These are phyloP conservation scores for Litchi chinensis DNA, from an alignment of 345 rosid species.

Conservation along the genomic window DNA sequence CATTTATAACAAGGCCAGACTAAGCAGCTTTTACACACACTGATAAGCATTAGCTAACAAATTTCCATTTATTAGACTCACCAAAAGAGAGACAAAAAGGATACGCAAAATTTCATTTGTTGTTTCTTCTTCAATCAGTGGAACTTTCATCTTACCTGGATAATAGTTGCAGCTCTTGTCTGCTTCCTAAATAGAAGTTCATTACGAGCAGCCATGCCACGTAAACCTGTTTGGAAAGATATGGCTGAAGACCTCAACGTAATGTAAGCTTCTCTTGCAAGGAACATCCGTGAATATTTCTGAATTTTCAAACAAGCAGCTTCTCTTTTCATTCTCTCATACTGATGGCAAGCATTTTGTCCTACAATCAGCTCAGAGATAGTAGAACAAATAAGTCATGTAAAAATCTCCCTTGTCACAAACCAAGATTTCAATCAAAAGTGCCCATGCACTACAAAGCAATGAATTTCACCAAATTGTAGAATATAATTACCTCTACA, in stretches of 20 bases:
- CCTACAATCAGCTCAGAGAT: slow-evolving; percentile 50
- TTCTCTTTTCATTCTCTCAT: slow-evolving; percentile 68
- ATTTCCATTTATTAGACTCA: slow-evolving; percentile 10
- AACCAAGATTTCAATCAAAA: slow-evolving; percentile 5
- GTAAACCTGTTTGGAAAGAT: slow-evolving; percentile 71
- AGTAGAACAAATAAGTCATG: background rate
- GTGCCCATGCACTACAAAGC: background rate
- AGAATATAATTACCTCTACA: slow-evolving; percentile 65
- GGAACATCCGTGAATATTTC: slow-evolving; percentile 60
- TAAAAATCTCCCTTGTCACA: background rate
- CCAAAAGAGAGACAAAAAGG: background rate
- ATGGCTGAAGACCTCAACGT: slow-evolving; percentile 56
- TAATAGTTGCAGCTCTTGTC: slow-evolving; percentile 59
- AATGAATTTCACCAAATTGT: slow-evolving; percentile 14
- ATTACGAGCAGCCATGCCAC: slow-evolving; percentile 73
- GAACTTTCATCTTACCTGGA: slow-evolving; percentile 59
- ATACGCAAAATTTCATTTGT: slow-evolving; percentile 14
- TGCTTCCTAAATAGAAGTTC: slow-evolving; percentile 64
- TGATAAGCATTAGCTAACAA: background rate
- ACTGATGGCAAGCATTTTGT: slow-evolving; percentile 54
- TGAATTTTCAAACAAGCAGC: slow-evolving; percentile 77
- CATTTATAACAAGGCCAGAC: background rate
- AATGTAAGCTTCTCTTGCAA: slow-evolving; percentile 59
- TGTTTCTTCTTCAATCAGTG: slow-evolving; percentile 21
- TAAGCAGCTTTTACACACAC: background rate